Base-by-base conservation (phyloP, 2,329 filamentous ascomycete genomes). In the Ustilaginoidea virens region DNA sequence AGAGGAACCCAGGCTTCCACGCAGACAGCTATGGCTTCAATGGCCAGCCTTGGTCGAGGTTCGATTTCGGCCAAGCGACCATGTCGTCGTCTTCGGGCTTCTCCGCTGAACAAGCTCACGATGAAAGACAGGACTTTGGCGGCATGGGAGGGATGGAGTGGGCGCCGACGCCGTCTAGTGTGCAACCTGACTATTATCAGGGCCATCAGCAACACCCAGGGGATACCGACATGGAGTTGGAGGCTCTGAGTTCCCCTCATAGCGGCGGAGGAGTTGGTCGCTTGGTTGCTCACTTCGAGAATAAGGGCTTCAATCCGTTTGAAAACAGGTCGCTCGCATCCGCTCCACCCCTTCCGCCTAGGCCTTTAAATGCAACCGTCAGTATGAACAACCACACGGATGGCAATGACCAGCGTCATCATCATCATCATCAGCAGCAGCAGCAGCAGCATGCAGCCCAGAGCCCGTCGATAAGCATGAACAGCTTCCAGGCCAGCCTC, bases 211-310 rank as follows among this genome's bases (percentile, higher is more conserved):
- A 21, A 20, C 21, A 23, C n/a, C n/a, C n/a, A n/a, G n/a, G n/a
- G n/a, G n/a, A n/a, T 22, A 26, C 41, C 28, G 39, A 42, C 35
- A 39, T 51, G 18, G 45, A 52, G 31, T 36, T 51, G 14, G 39
- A 43, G 20, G 36, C 39, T 14, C 39, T 49, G 31, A 36, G 27
- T 24, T 25, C 43, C n/a, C 23, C 34, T 18, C 46, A 47, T 17
- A 35, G 27, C 21, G 36, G 34, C 18, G 36, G 39, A 12, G 33
- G 36, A 14, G 53, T 57, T 28, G 47, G 52, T 25, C 51, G 52
- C 25, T 36, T 58, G 26, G 49, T 57, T 32, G 51, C 54, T 27
- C 54, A 56, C 28, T 58, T 58, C 38, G 55, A 58, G 30, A 55
- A 49, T 32, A 55, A 53, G 31, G 47, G 40, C 26, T 37, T 36